Base-by-base conservation (phyloP, 371 early-diverging fungal genomes). In the Haplosporangium sp. region DNA sequence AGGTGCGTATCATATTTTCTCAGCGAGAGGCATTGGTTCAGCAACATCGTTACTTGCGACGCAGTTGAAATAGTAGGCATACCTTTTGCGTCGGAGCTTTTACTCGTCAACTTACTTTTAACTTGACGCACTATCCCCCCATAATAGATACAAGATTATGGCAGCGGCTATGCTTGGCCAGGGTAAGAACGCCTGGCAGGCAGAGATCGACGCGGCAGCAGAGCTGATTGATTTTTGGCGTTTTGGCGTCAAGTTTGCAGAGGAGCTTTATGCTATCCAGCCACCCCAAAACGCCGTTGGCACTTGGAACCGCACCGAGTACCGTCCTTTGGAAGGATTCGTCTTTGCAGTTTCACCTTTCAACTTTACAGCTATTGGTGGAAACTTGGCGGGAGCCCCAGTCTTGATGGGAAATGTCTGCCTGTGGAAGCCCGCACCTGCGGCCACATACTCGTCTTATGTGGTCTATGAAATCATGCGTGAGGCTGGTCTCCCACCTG, bases 1-100 rank as follows among this genome's bases (percentile, higher is more conserved):
- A 88, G 96, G 82, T 90, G 89, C 73, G 67, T 65, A 20, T 52
- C 53, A 9, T 55, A 40, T 55, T 55, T 18, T 55, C 36, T 50
- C 37, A n/a, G 16, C 48, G 37, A 50, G 37, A 16, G 13, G 29
- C 45, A 16, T 45, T 45, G 45, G 45, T 4, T 45, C n/a, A 37
- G 16, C 36, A 21, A 8, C n/a, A 48, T 6, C 40, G n/a, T 18
- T 29, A 11, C 36, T 59, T n/a, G n/a, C n/a, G n/a, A n/a, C n/a
- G n/a, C n/a, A n/a, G n/a, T n/a, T n/a, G n/a, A n/a, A n/a, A n/a
- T n/a, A n/a, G n/a, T n/a, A n/a, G n/a, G n/a, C n/a, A n/a, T n/a
- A n/a, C n/a, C n/a, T n/a, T n/a, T n/a, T n/a, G n/a, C n/a, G n/a
- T n/a, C n/a, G n/a, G n/a, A n/a, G n/a, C n/a, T n/a, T n/a, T n/a